Percentiles rank a stretch among this genome's conserved stretches.
Evolutionary conservation across 2,329 filamentous ascomycete species (phyloP).

Genomic region (Rugonectria rugulosa): DNA sequence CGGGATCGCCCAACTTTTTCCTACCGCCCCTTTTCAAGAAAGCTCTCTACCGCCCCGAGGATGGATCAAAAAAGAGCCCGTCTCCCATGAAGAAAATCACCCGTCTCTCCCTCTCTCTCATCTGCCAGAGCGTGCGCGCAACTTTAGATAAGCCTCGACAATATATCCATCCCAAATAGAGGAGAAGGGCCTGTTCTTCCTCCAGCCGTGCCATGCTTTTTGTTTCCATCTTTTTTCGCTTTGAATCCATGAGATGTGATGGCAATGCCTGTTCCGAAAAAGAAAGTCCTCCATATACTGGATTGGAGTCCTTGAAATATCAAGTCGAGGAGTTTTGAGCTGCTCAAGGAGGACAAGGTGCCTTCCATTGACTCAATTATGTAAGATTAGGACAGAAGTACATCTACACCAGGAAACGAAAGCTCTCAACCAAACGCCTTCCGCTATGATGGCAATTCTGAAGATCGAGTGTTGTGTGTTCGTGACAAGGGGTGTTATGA

Average conservation of each 20-base stretch:
- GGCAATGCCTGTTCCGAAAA: constrained; percentile 39
- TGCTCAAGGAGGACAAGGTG: constrained; percentile 32
- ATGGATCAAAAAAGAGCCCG: constrained; percentile 18
- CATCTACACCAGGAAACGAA: constrained; percentile 59
- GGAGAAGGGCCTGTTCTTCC: constrained; percentile 34
- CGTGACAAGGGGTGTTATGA: constrained; percentile 36
- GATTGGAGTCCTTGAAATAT: constrained; percentile 31
- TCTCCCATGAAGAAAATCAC: constrained; percentile 18
- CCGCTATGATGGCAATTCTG: constrained; percentile 59
- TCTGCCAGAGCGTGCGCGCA: constrained; percentile 23
- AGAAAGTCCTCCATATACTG: constrained; percentile 21
- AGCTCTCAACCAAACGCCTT: constrained; percentile 61
- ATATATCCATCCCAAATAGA: constrained; percentile 24
- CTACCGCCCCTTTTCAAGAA: constrained; percentile 5
- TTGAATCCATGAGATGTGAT: constrained; percentile 44
- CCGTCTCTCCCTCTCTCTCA: constrained; percentile 22
- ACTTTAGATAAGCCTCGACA: constrained; percentile 24
- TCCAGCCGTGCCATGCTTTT: constrained; percentile 33
- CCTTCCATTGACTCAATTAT: constrained; percentile 45
- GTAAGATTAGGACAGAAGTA: constrained; percentile 61
- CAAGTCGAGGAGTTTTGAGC: constrained; percentile 33
- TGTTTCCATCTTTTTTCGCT: constrained; percentile 42
- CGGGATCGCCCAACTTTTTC: constrained; percentile 22
- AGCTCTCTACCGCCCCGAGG: constrained; percentile 16
- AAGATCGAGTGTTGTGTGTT: constrained; percentile 46